Evolutionary conservation across 495 filamentous ascomycete genomes (phyloP), one percentile per base, ranked within the genome.

Genomic region (Aspergillus cristatus): DNA sequence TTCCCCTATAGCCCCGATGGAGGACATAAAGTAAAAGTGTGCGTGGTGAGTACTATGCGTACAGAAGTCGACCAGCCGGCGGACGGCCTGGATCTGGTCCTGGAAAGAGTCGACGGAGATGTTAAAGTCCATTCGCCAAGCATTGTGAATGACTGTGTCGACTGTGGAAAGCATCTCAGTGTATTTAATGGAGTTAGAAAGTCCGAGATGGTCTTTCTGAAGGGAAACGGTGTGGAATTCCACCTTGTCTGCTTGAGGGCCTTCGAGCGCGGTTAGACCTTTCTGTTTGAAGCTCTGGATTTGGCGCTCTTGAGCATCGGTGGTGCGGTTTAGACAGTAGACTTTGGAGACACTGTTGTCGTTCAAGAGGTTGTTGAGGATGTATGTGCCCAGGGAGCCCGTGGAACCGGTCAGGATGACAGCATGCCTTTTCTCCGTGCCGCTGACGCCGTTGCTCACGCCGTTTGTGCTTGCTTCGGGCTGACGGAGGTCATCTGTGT

Each of bases 71-170:
- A 67, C 55, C 8, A 78, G 51, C 22, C 65, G 57, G 25, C 63
- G 55, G 10, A 76, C 60, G 5, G 72, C 70, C 3, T 50, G 47
- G 18, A 79, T 62, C 34, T 74, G 65, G 38, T 71, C 62, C 44
- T 72, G 63, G 30, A 79, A 81, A 0, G 69, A 71, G 17, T 62
- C 60, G 28, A 78, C 52, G 0, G 72, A 53, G 22, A 64, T 60
- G 46, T 79, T 77, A 61, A 80, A 81, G 53, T 81, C 68, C 18
- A 81, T 75, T 1, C 65, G 67, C 78, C 77, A 82, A 25, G 73
- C 70, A 53, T 75, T 77, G 57, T 81, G 75, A 43, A 79, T 73
- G 18, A 81, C 56, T 11, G 63, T 30, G 63, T 74, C 28, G 50
- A 67, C 66, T 1, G 56, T 45, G 7, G 30, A 2, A 20, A 65